Conservation (phyloP, 1,139 yeast species). For the Geotrichum restrictum region DNA sequence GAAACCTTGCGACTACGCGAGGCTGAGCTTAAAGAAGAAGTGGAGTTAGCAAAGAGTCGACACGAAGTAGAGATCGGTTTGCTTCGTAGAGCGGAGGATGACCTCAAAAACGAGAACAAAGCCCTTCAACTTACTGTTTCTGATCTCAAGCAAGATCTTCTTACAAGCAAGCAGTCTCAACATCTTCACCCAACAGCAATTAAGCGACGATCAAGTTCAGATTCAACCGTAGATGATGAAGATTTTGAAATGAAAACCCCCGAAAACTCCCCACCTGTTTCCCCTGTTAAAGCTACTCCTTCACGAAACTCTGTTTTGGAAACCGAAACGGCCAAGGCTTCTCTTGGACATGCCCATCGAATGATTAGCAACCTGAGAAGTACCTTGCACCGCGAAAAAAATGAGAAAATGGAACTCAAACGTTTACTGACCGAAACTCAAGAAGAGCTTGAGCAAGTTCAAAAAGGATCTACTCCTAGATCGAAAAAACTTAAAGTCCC, state of each 20-base stretch:
- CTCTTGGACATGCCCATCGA: conserved; percentile 62
- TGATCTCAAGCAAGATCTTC: conserved; percentile 24
- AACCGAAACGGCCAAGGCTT: conserved; percentile 62
- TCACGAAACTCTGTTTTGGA: conserved; percentile 55
- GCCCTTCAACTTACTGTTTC: conserved; percentile 24
- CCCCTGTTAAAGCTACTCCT: conserved; percentile 48
- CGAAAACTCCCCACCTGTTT: conserved; percentile 40
- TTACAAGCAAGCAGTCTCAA: conserved; percentile 12
- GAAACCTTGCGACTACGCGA: conserved; percentile 35
- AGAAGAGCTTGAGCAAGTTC: conserved; percentile 26
- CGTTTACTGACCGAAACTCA: conserved; percentile 30
- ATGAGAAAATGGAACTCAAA: conserved; percentile 38
- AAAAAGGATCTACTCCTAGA: conserved; percentile 7
- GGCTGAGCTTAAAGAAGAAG: conserved; percentile 30
- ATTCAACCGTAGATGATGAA: conserved; percentile 24
- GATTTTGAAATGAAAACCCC: conserved; percentile 25
- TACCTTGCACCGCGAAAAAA: conserved; percentile 36
- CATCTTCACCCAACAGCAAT: conserved; percentile 25
- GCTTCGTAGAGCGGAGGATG: conserved; percentile 27
- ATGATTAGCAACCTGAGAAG: conserved; percentile 32
- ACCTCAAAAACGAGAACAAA: conserved; percentile 30
- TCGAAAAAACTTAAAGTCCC: conserved; percentile 12
- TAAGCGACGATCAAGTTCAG: conserved; percentile 22
- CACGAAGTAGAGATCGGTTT: conserved; percentile 27
- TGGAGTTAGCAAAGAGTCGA: conserved; percentile 29